Conservation (phyloP, 225 moss, liverwort and hornwort species). For the Polytrichum formosum region DNA sequence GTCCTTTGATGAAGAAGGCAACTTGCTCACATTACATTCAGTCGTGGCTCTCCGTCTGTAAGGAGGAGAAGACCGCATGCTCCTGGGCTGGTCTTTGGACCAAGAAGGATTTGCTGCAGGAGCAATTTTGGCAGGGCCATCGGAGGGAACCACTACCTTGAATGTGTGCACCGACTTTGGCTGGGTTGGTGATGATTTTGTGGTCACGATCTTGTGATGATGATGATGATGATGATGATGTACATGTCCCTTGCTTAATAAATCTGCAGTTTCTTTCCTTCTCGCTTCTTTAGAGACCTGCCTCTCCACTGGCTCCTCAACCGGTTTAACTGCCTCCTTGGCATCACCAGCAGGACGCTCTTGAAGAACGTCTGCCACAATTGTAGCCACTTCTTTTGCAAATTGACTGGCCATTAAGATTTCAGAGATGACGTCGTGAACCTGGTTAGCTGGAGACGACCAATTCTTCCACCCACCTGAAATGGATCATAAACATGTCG, state of each 20-base stretch:
- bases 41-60: conserved; percentile 6
- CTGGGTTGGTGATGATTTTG: conserved; percentile 20
- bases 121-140: conserved; percentile 7
- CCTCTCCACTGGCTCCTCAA: conserved; percentile 15
- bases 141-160: conserved; percentile 25
- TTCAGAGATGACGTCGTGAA: conserved; percentile 59
- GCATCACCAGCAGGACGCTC: conserved; percentile 17
- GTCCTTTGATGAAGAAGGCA: conserved; percentile 6
- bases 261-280: conserved; percentile 38
- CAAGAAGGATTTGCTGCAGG: conserved; percentile 16
- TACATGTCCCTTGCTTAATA: conserved; percentile 37
- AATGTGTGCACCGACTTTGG: conserved; percentile 28
- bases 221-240: not conserved
- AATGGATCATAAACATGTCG: not conserved
- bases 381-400: conserved; percentile 51
- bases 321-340: not conserved
- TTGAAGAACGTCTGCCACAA: conserved; percentile 42
- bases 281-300: conserved; percentile 26
- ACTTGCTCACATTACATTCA: conserved; percentile 9
- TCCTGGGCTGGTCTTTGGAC: conserved; percentile 11
- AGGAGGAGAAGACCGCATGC: conserved; percentile 13
- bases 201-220: conserved; percentile 37
- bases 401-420: conserved; percentile 57
- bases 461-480: conserved; percentile 48
- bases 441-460: conserved; percentile 58